A percentile compares a stretch with the other conserved stretches of the same genome.
Evolutionary conservation across 2,329 filamentous ascomycete species (phyloP).

Genomic region (Fusarium tricinctum): DNA sequence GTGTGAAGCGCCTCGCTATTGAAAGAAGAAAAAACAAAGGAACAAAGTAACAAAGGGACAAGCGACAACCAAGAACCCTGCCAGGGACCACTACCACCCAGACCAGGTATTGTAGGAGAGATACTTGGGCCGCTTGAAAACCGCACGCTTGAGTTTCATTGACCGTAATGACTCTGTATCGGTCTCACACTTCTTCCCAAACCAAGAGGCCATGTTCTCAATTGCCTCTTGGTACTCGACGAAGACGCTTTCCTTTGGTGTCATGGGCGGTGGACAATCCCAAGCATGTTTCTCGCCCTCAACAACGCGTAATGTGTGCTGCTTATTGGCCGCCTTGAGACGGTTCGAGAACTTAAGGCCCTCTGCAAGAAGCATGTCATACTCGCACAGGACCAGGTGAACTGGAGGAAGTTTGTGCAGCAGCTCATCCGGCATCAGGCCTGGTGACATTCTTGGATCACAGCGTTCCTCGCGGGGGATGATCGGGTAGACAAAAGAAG

Average conservation of each 20-base stretch:
- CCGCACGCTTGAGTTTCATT: conserved; percentile 52
- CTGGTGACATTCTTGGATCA: conserved; percentile 71
- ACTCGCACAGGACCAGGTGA: conserved; percentile 73
- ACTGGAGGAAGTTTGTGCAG: conserved; percentile 67
- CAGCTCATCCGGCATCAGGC: conserved; percentile 67
- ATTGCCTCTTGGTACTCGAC: conserved; percentile 63
- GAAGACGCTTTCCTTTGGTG: conserved; percentile 60
- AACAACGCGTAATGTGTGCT: conserved; percentile 59
- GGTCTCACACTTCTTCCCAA: conserved; percentile 56
- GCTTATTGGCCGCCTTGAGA: conserved; percentile 57
- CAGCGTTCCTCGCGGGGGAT: conserved; percentile 60
- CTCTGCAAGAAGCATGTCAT: conserved; percentile 74
- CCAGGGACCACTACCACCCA: conserved; percentile 45
- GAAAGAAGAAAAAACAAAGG: conserved; percentile 16
- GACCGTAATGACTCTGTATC: conserved; percentile 55
- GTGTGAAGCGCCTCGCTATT: conserved; percentile 36
- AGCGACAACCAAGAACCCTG: conserved; percentile 4
- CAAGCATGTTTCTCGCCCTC: conserved; percentile 63
- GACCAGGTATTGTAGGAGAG: conserved; percentile 53
- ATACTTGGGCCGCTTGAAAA: conserved; percentile 52
- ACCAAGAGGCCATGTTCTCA: conserved; percentile 58
- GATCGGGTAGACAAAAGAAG: conserved; percentile 70
- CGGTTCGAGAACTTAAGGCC: conserved; percentile 73
- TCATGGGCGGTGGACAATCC: conserved; percentile 63
- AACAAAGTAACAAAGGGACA: neutral